phyloP scores from a whole-genome alignment of 148 eudicot species.

The Vaccinium corymbosum region DNA sequence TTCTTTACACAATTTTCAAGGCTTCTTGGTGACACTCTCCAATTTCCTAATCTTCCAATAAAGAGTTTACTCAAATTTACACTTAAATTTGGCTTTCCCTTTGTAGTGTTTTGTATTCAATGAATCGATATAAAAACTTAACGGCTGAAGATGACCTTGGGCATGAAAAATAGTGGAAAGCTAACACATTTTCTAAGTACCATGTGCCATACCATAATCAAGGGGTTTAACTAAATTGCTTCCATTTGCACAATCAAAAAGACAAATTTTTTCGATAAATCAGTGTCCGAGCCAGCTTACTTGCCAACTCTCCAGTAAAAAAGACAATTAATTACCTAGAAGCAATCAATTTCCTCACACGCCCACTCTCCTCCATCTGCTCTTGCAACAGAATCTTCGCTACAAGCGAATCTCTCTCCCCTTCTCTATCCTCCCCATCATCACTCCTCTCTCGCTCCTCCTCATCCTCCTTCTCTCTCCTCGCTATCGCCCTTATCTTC shows the following conservation, averaged over 20 bases:
- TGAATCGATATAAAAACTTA: not conserved
- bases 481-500: constrained; percentile 21
- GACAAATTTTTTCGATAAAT: not conserved
- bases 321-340: constrained; percentile 38
- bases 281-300: no score
- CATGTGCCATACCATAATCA: not conserved
- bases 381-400: constrained; percentile 59
- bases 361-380: constrained; percentile 88
- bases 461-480: constrained; percentile 32
- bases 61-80: not conserved
- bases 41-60: not conserved
- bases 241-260: not conserved
- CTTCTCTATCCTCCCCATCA: constrained; percentile 43
- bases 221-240: not conserved
- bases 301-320: not conserved
- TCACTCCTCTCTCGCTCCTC: constrained; percentile 27
- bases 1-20: not conserved
- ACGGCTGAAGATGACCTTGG: not conserved
- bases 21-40: not conserved
- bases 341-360: constrained; percentile 62
- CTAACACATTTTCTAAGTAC: not conserved
- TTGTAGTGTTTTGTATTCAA: not conserved
- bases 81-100: not conserved
- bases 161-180: not conserved
- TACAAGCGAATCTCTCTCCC: constrained; percentile 56